Conservation (phyloP, 2,329 filamentous ascomycete genomes). For the Atkinsonella hypoxylon region DNA sequence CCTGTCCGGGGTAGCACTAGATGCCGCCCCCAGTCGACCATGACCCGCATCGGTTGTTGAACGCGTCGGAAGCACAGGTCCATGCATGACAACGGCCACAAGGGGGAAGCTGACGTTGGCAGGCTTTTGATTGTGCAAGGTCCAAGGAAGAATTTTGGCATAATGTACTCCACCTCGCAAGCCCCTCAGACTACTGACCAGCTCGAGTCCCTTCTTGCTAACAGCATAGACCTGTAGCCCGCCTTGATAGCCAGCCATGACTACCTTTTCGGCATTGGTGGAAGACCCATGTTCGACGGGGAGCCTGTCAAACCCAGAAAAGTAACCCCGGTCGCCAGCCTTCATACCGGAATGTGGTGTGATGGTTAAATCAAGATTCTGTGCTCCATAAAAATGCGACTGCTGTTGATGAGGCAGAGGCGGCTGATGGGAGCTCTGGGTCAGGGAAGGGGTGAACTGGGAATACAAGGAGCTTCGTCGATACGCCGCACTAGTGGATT, state of each 20-base stretch:
- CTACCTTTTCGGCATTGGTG: conserved; percentile 45
- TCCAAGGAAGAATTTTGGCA: conserved; percentile 73
- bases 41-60: conserved; percentile 21
- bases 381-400: conserved; percentile 63
- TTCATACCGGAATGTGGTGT: conserved; percentile 41
- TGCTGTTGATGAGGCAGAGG: conserved; percentile 65
- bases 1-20: conserved; percentile 26
- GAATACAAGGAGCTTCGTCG: conserved; percentile 40
- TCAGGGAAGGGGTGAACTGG: conserved; percentile 31
- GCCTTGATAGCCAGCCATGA: conserved; percentile 70
- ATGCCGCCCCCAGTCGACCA: conserved; percentile 25
- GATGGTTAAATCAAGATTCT: conserved; percentile 62
- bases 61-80: conserved; percentile 46
- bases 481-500: conserved; percentile 21
- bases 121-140: conserved; percentile 37
- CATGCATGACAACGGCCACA: conserved; percentile 70
- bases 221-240: conserved; percentile 66
- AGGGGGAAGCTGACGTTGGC: conserved; percentile 53
- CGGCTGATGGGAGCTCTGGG: conserved; percentile 35
- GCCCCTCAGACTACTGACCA: conserved; percentile 59
- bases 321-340: conserved; percentile 59
- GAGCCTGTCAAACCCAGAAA: conserved; percentile 70
- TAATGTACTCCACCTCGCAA: conserved; percentile 68
- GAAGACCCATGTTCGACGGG: conserved; percentile 27
- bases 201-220: conserved; percentile 58